Evolutionary conservation across 345 rosid genomes (phyloP).

Genomic region (Bruguiera parviflora): DNA sequence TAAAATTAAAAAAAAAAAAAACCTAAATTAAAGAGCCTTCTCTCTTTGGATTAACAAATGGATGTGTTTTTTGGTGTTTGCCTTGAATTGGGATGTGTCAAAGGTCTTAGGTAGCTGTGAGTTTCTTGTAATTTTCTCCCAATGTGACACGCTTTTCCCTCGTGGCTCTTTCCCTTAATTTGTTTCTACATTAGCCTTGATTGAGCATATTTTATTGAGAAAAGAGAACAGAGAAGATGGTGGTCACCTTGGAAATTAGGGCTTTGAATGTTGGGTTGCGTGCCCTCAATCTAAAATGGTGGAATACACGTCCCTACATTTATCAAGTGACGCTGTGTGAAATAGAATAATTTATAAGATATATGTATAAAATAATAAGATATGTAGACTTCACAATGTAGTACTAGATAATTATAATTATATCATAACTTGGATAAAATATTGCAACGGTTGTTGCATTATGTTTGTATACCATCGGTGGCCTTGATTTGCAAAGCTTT

Average conservation of each 20-base stretch:
- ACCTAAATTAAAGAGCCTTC: not conserved
- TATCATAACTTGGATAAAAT: no score
- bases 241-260: slow-evolving; percentile 32
- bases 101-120: not conserved
- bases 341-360: no score
- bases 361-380: no score
- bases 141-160: not conserved
- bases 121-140: slow-evolving; percentile 10
- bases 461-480: no score
- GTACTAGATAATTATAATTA: no score
- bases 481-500: no score
- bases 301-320: slow-evolving; percentile 35
- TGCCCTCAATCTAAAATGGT: slow-evolving; percentile 28
- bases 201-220: not conserved
- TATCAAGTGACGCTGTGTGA: slow-evolving; percentile 6
- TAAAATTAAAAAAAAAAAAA: no score
- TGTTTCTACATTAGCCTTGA: not conserved
- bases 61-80: not conserved
- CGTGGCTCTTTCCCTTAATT: not conserved
- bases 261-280: slow-evolving; percentile 28
- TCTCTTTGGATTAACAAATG: not conserved
- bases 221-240: not conserved
- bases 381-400: no score
- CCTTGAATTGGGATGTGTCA: slow-evolving; percentile 21
- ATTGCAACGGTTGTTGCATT: no score